phyloP scores from a whole-genome alignment of 257 asterid genomes.

The Scutellaria galericulata region DNA sequence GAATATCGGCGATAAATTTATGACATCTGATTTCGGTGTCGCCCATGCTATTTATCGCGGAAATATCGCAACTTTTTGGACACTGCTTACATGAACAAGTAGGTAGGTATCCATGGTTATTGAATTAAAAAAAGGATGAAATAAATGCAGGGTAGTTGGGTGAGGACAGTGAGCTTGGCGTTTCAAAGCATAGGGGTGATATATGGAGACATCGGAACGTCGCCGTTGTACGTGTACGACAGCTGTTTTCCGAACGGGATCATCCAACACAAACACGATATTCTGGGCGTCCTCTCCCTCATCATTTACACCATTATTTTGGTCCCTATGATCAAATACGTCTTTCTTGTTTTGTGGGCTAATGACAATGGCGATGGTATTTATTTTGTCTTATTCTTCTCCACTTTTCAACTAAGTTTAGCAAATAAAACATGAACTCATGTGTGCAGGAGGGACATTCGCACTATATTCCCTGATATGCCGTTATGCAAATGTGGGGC shows the following conservation, averaged over 20 bases:
- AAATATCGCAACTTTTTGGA: too few species aligned
- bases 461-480: constrained; percentile 75
- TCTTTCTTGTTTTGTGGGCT: constrained; percentile 69
- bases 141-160: constrained; percentile 46
- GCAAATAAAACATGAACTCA: too few species aligned
- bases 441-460: constrained; percentile 73
- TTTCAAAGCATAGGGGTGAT: constrained; percentile 78
- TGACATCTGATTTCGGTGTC: too few species aligned
- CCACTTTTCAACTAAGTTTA: too few species aligned
- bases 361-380: constrained; percentile 83
- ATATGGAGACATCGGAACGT: constrained; percentile 89
- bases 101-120: too few species aligned
- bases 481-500: constrained; percentile 69
- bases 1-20: too few species aligned
- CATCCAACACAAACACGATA: constrained; percentile 49
- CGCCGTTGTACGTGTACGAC: constrained; percentile 73
- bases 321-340: constrained; percentile 74
- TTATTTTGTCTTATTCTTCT: too few species aligned
- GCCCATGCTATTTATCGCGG: too few species aligned
- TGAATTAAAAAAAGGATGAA: neutral
- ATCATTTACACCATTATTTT: constrained; percentile 69
- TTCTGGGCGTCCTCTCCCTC: constrained; percentile 69
- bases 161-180: constrained; percentile 58
- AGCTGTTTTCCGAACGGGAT: constrained; percentile 52
- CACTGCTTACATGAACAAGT: too few species aligned